A percentile compares a stretch with the other conserved stretches of the same genome.
phyloP scores from a whole-genome alignment of 2,329 filamentous ascomycete genomes.

The Ophiostoma montium region DNA sequence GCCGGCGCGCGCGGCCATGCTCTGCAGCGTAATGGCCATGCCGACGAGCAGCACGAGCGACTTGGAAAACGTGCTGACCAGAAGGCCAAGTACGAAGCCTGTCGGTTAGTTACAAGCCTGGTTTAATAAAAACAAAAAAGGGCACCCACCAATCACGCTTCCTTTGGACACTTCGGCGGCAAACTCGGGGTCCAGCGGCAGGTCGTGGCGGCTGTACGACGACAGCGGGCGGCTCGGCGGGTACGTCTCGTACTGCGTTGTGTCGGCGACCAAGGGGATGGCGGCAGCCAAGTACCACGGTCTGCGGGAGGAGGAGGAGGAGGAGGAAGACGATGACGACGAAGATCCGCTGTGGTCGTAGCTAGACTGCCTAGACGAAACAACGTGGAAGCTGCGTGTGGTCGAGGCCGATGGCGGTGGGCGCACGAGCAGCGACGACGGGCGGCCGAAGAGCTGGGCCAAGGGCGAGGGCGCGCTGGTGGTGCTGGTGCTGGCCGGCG shows the following conservation, averaged over 20 bases:
- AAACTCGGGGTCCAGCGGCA: slow-evolving; percentile 19
- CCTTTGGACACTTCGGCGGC: slow-evolving; percentile 39
- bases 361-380: not conserved
- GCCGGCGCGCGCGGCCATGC: slow-evolving; percentile 28
- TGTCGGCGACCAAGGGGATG: slow-evolving; percentile 3
- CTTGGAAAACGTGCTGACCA: slow-evolving; percentile 56
- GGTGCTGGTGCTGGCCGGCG: too few species aligned
- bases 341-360: slow-evolving; percentile 1
- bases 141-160: slow-evolving; percentile 33
- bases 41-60: slow-evolving; percentile 55
- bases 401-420: not conserved
- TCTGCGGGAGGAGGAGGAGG: not conserved
- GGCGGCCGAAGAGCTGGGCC: not conserved
- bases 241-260: not conserved
- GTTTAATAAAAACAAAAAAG: not conserved
- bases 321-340: slow-evolving; percentile 1
- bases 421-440: not conserved
- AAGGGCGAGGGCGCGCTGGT: not conserved
- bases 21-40: slow-evolving; percentile 38
- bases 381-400: not conserved
- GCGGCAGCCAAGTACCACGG: slow-evolving; percentile 8
- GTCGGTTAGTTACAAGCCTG: not conserved
- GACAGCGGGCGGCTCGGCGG: not conserved
- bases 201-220: not conserved
- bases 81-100: slow-evolving; percentile 50